Percentiles rank a stretch among this genome's conserved stretches.
These are phyloP conservation scores for Chlorella vulgaris DNA, from an alignment of 139 green algal genomes.

Conservation along the genomic window DNA sequence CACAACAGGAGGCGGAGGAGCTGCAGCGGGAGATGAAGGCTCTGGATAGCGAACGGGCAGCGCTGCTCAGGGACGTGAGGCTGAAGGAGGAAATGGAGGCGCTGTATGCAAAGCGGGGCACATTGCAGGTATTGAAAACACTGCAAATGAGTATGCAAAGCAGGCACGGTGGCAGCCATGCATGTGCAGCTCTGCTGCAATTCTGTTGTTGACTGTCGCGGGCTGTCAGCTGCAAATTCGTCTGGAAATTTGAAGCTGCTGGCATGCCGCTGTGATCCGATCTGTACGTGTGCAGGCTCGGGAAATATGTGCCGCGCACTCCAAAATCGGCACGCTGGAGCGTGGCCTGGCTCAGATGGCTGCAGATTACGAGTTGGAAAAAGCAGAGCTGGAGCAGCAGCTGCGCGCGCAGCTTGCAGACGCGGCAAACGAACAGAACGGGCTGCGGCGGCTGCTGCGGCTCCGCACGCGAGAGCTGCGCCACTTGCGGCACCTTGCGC, in stretches of 20 bases:
- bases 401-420: slow-evolving; percentile 47
- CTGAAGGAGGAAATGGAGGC: slow-evolving; percentile 77
- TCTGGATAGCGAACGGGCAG: slow-evolving; percentile 64
- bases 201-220: no score
- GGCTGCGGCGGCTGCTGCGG: slow-evolving; percentile 46
- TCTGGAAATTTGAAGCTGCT: no score
- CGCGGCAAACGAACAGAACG: slow-evolving; percentile 54
- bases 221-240: no score
- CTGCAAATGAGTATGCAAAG: no score
- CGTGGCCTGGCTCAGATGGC: slow-evolving; percentile 65
- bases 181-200: no score
- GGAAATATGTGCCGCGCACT: slow-evolving; percentile 39
- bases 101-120: slow-evolving; percentile 77
- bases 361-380: slow-evolving; percentile 51
- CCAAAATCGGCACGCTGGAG: slow-evolving; percentile 69
- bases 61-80: slow-evolving; percentile 71
- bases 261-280: no score
- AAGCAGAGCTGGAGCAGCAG: slow-evolving; percentile 24
- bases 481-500: slow-evolving; percentile 75
- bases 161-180: no score
- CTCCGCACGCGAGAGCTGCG: slow-evolving; percentile 83
- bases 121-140: slow-evolving; percentile 66
- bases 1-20: slow-evolving; percentile 79
- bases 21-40: slow-evolving; percentile 73
- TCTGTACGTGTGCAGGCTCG: slow-evolving; percentile 29